A percentile compares a stretch with the other conserved stretches of the same genome.
Conservation (phyloP, 805 yeast species). For the Starmerella powellii region DNA sequence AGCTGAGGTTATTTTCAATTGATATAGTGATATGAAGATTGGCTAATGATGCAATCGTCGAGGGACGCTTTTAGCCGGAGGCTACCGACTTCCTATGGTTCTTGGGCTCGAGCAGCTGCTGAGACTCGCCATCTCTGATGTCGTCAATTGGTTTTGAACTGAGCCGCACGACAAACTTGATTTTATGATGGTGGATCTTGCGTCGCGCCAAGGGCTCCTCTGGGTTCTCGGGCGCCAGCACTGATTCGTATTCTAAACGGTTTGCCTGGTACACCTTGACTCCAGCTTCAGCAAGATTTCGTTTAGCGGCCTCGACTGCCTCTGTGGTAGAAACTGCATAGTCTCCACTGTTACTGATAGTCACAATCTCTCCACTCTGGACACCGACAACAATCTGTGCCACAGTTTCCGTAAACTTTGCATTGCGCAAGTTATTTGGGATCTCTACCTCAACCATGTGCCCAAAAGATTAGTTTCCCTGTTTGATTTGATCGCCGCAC, state of each 20-base stretch:
- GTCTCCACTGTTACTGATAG: constrained; percentile 4
- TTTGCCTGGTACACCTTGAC: constrained; percentile 9
- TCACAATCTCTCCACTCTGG: constrained; percentile 1
- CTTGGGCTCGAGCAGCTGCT: constrained; percentile 4
- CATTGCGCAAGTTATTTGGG: constrained; percentile 8
- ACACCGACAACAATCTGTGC: not conserved
- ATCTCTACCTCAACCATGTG: not conserved
- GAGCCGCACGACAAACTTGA: constrained; percentile 3
- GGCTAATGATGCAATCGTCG: too few relatives aligned
- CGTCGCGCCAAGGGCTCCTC: constrained; percentile 7
- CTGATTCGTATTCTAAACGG: constrained; percentile 3
- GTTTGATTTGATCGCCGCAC: too few relatives aligned
- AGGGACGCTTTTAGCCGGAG: too few relatives aligned
- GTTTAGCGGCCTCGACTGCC: constrained; percentile 13
- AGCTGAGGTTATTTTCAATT: too few relatives aligned
- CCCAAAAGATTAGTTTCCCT: too few relatives aligned
- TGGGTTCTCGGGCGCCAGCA: not conserved
- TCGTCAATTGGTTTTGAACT: constrained; percentile 2
- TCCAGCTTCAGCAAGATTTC: not conserved
- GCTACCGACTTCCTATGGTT: too few relatives aligned
- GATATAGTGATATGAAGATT: too few relatives aligned
- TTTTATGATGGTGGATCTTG: constrained; percentile 11
- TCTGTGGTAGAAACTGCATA: constrained; percentile 3
- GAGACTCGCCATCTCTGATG: not conserved
- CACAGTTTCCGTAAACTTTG: not conserved